A percentile compares a stretch with the other conserved stretches of the same genome.
These are phyloP conservation scores for Botrytis elliptica DNA, from an alignment of 2,329 filamentous ascomycete genomes.

Conservation along the genomic window DNA sequence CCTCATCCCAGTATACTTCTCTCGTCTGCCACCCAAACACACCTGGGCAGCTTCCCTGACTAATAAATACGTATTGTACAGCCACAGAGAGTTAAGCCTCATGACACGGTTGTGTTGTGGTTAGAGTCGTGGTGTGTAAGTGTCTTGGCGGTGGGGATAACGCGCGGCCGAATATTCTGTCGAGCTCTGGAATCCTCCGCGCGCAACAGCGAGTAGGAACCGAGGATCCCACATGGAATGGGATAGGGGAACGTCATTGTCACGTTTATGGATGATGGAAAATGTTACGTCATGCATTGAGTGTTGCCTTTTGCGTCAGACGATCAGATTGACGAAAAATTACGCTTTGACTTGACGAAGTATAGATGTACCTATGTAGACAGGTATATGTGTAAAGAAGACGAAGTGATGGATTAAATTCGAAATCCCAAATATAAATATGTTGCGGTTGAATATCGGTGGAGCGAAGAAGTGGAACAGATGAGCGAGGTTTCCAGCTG, in stretches of 20 bases:
- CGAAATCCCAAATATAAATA: no score
- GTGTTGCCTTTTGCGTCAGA: neutral
- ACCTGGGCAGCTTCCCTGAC: neutral
- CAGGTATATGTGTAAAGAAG: no score
- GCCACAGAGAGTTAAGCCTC: neutral
- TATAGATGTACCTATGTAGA: no score
- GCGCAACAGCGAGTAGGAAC: no score
- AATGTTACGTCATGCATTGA: neutral
- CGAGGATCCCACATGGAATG: neutral
- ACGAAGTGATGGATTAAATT: no score
- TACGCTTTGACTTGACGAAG: neutral
- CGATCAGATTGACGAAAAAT: neutral
- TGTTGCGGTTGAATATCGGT: neutral
- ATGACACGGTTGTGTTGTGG: neutral
- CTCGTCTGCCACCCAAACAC: no score
- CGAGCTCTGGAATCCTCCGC: neutral
- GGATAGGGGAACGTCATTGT: neutral
- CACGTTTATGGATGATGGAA: neutral
- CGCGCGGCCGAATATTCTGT: neutral
- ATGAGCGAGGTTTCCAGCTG: neutral
- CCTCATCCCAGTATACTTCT: neutral
- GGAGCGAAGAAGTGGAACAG: neutral
- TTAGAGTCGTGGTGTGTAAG: neutral
- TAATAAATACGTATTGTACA: neutral
- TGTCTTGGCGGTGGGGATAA: neutral